Conservation (phyloP, 169 alveolate species). For the Cryptosporidium muris region DNA sequence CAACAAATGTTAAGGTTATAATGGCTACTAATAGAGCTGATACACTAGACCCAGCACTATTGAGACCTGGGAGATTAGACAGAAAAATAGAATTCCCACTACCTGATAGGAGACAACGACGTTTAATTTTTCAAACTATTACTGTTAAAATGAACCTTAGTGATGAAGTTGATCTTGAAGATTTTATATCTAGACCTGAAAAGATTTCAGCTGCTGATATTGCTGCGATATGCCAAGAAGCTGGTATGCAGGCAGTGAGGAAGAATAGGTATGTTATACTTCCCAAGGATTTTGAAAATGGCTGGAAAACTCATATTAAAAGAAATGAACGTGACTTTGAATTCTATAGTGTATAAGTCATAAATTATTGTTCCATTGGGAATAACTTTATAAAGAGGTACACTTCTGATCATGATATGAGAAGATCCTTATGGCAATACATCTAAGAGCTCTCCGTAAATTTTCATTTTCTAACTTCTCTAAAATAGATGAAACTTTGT, state of each 20-base stretch:
- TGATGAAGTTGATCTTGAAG: conserved; percentile 97
- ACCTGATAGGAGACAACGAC: conserved; percentile 97
- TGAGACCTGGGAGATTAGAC: conserved; percentile 98
- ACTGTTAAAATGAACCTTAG: conserved; percentile 97
- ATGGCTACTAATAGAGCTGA: conserved; percentile 99
- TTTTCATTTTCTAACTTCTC: too few relatives aligned
- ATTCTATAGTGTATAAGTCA: conserved; percentile 86
- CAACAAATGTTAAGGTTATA: conserved; percentile 95
- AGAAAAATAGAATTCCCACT: conserved; percentile 97
- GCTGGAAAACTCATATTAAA: conserved; percentile 94
- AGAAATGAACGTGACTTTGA: conserved; percentile 93
- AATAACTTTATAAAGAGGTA: too few relatives aligned
- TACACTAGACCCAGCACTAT: conserved; percentile 98
- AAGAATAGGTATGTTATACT: conserved; percentile 95
- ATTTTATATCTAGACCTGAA: conserved; percentile 96
- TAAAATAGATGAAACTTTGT: too few relatives aligned
- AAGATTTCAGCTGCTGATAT: conserved; percentile 98
- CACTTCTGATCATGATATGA: too few relatives aligned
- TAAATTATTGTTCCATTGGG: neutral
- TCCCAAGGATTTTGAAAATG: conserved; percentile 96
- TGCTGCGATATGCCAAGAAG: conserved; percentile 97
- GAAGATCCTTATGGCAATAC: too few relatives aligned
- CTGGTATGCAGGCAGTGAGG: conserved; percentile 99
- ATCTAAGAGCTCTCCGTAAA: too few relatives aligned
- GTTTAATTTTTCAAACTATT: conserved; percentile 94